Percentiles rank a stretch among this genome's conserved stretches.
phyloP scores from a whole-genome alignment of 1,139 yeast species.

The Candida gigantensis region DNA sequence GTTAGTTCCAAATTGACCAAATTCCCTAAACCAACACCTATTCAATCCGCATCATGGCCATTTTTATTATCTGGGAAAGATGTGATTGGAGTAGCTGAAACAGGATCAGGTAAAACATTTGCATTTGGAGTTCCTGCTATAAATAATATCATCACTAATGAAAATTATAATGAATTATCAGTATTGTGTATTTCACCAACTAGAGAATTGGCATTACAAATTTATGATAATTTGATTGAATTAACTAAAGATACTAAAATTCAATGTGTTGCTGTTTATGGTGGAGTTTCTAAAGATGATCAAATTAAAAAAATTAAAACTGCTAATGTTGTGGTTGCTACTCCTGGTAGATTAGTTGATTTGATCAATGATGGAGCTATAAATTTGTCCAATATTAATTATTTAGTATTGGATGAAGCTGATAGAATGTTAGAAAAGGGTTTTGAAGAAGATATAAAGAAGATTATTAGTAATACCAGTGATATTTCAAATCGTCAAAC shows the following conservation, averaged over 20 bases:
- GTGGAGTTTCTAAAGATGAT: conserved; percentile 96
- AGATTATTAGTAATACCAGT: conserved; percentile 62
- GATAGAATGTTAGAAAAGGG: conserved; percentile 97
- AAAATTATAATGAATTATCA: conserved; percentile 53
- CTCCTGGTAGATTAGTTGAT: conserved; percentile 95
- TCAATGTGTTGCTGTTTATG: conserved; percentile 84
- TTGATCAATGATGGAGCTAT: conserved; percentile 86
- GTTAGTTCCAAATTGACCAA: conserved; percentile 60
- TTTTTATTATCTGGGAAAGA: conserved; percentile 77
- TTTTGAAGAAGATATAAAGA: conserved; percentile 92
- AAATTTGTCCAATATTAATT: conserved; percentile 65
- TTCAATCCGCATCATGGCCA: conserved; percentile 98
- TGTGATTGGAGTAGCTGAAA: conserved; percentile 97
- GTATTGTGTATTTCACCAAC: conserved; percentile 94
- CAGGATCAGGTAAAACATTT: conserved; percentile 97
- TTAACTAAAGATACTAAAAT: conserved; percentile 64
- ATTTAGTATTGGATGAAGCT: conserved; percentile 93
- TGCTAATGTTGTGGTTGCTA: conserved; percentile 81
- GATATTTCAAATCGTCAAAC: conserved; percentile 61
- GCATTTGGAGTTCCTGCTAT: conserved; percentile 99
- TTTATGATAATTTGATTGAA: conserved; percentile 75
- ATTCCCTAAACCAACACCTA: conserved; percentile 92
- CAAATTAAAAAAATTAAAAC: conserved; percentile 66
- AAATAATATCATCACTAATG: conserved; percentile 53
- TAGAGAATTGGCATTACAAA: conserved; percentile 94